Base-by-base conservation (phyloP, 139 green algal genomes). In the Limnomonas spitsbergensis region DNA sequence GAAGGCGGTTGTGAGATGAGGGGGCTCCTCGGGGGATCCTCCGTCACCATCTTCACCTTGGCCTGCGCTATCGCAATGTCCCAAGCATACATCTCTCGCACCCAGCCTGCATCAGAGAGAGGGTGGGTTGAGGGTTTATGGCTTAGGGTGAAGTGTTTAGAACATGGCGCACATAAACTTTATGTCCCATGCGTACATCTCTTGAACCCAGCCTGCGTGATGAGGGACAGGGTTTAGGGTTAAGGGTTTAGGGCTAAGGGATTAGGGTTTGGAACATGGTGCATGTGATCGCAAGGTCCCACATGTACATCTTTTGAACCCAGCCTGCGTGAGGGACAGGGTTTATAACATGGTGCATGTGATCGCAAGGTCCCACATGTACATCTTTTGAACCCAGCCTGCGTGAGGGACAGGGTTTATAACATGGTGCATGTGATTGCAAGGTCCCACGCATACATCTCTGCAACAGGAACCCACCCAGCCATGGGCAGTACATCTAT, bases 21-120 rank as follows among this genome's bases (percentile, higher is more conserved):
- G 26, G 37, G 73, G 80, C 81, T 93, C 3, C 78, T 29, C 1
- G 85, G 85, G 24, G 83, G 74, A n/a, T 77, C 61, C 6, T 69
- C 76, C 24, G 88, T 86, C 1, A 87, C 4, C 7, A 87, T 73
- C 14, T 79, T 71, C 20, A 91, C 77, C 24, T 78, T 75, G 24
- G 67, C 77, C 74, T 88, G 80, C 35, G 81, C 69, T 24, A 78
- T 7, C 3, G 86, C 85, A 0, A 88, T 85, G 67, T 86, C 83
- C 81, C 93, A 97, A 1, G 90, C 94, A 69, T 97, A 97, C 94
- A 98, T 98, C 83, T 98, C 94, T 1, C 94, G 88, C 71, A 97
- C 88, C 92, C 91, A 97, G 61, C 81, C 84, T 88, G 82, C 4
- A 70, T 35, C 9, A 36, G 29, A 61, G 47, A 61, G n/a, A n/a